Base-by-base conservation (phyloP, 306 rosid species). In the Quercus agrifolia region DNA sequence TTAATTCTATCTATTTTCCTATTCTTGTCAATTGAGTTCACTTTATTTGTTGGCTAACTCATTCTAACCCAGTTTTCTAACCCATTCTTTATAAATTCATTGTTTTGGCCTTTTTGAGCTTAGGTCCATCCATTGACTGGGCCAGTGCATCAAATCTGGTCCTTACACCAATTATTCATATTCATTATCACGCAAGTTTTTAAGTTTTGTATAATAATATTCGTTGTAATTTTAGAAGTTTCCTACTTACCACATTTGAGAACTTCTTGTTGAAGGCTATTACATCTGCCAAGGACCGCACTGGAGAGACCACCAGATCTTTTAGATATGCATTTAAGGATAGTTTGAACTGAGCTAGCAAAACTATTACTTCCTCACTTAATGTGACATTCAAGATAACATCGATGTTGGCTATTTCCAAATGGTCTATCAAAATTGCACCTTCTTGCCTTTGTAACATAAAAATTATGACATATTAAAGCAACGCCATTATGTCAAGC, bases 371-470 rank as follows among this genome's bases (percentile, higher is more conserved):
- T 78, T 88, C 92, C 6, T 92, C 92, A 67, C 79, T 88, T 62
- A 56, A 55, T 2, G 1, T 2, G 19, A 84, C 64, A 75, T 90
- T 63, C 46, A 80, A 59, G 75, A 87, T 72, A 10, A 57, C 74
- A 55, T 80, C 84, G 31, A 84, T 44, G 62, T 88, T 89, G 11
- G 73, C 70, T 75, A 92, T 85, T 49, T 87, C 90, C 80, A 92
- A 66, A 78, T 92, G 74, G 28, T 91, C 96, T 10, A 92, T 73
- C 68, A 90, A 64, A 23, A 73, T 81, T 70, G 93, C 96, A 56
- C 96, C 97, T 70, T 78, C 78, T 79, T 79, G 71, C 90, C 97
- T 92, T 73, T 28, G 6, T 28, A 63, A 18, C 44, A 28, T 5
- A 63, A 28, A 30, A 63, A 63, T 63, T 63, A 28, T 63, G 44